Percentiles rank a stretch among this genome's conserved stretches.
phyloP scores from a whole-genome alignment of 257 asterid species.

The Nicotiana noctiflora region DNA sequence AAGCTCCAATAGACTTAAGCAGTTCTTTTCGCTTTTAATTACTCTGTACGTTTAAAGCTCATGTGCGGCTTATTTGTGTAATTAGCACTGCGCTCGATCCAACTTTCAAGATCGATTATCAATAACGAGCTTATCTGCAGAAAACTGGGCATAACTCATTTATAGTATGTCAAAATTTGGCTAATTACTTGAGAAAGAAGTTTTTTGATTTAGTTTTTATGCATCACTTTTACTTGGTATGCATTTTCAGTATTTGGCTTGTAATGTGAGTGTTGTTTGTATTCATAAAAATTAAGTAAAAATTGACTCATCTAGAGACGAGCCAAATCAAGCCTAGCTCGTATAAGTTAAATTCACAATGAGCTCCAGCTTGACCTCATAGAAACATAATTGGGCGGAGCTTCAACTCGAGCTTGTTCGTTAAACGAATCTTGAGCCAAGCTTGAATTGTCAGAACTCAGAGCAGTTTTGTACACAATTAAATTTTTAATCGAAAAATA shows the following conservation, averaged over 20 bases:
- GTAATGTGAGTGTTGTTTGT: too few relatives aligned
- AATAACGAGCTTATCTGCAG: background rate
- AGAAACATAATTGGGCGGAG: background rate
- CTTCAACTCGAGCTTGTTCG: background rate
- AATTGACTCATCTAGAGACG: background rate
- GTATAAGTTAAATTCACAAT: background rate
- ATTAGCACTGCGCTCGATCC: background rate
- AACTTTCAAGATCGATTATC: background rate
- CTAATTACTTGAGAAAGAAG: background rate
- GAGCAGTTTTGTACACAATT: background rate
- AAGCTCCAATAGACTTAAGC: too few relatives aligned
- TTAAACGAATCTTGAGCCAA: background rate
- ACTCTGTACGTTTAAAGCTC: background rate
- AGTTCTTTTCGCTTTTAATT: too few relatives aligned
- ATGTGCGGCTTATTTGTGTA: background rate
- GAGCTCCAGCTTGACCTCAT: background rate
- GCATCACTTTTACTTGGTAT: background rate
- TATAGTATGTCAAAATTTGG: background rate
- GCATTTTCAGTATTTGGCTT: background rate
- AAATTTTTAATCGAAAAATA: background rate
- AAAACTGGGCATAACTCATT: background rate
- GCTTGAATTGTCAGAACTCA: background rate
- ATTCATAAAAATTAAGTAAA: background rate
- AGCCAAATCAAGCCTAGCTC: background rate
- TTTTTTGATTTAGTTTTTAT: background rate